Base-by-base conservation (phyloP, 2,329 filamentous ascomycete species). In the Magnaporthiopsis incrustans region DNA sequence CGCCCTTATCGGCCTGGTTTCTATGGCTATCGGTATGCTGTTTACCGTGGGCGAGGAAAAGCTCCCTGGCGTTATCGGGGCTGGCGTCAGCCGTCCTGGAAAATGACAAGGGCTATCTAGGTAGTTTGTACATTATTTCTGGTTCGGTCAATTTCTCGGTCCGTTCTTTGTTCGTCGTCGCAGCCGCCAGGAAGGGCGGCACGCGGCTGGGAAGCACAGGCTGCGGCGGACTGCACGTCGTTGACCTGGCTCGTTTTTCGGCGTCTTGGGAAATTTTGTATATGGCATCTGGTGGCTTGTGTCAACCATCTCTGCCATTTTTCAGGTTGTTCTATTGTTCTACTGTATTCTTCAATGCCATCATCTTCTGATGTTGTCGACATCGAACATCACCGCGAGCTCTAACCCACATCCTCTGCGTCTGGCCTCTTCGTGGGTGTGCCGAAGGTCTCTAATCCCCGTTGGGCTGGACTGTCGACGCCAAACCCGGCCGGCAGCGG, bases 21-120 rank as follows among this genome's bases (percentile, higher is more conserved):
- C 81, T 53, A 88, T 89, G 73, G 87, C 86, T 14, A 88, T 98
- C 69, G 86, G 88, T 7, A 79, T 96, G 81, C 76, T 99, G 63
- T 95, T 89, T 76, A 88, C 81, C 67, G 90, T 98, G 71, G 95
- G 94, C 44, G 85, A 90, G 74, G 88, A 96, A 79, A 89, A 92
- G 77, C 81, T 98, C 68, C 95, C 95, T 0, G 92, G 92, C 70
- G 94, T 99, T 11, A 93, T 99, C 75, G 92, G 92, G n/a, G 95
- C 95, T 60, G 95, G 95, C 67, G 94, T 99, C 53, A 90, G 89
- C 68, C 85, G 87, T 65, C 22, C 62, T 15, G 82, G 87, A 44
- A 92, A 88, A 76, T 85, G 79, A 53, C n/a, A n/a, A 53, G 44
- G 44, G 44, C 44, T 22, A 30, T 6, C 30, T 30, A 30, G 30